A percentile compares a stretch with the other conserved stretches of the same genome.
These are phyloP conservation scores for Aspergillus caelatus DNA, from an alignment of 2,329 filamentous ascomycete genomes.

Conservation along the genomic window DNA sequence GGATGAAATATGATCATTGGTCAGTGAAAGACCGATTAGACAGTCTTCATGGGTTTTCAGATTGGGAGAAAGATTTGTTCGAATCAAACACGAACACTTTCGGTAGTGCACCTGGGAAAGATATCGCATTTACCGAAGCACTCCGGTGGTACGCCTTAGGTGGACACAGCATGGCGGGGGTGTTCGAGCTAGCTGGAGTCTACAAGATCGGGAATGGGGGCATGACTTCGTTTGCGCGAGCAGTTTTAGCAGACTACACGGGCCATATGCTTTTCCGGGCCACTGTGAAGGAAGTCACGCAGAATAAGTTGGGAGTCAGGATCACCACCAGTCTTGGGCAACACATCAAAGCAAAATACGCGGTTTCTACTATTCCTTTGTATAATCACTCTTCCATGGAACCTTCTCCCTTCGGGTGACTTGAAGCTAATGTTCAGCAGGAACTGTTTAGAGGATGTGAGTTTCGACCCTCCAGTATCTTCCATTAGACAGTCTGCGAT, in stretches of 20 bases:
- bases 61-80: constrained; percentile 25
- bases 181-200: constrained; percentile 24
- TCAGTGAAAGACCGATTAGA: constrained; percentile 33
- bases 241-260: constrained; percentile 14
- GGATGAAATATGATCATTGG: constrained; percentile 33
- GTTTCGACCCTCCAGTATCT: constrained; percentile 31
- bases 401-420: background rate
- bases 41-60: constrained; percentile 22
- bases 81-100: constrained; percentile 24
- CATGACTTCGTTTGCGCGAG: constrained; percentile 22
- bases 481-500: constrained; percentile 27
- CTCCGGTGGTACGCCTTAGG: constrained; percentile 35
- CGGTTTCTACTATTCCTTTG: constrained; percentile 12
- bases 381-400: background rate
- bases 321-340: background rate
- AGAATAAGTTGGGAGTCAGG: background rate
- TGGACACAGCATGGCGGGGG: constrained; percentile 25
- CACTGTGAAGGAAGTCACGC: background rate
- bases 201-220: constrained; percentile 32
- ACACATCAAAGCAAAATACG: background rate
- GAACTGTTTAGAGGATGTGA: constrained; percentile 19
- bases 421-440: background rate
- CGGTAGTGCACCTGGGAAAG: constrained; percentile 15
- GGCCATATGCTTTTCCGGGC: constrained; percentile 16
- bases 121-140: constrained; percentile 30